Conservation (phyloP, 768 basidiomycete species). For the Lyophyllum shimeji region DNA sequence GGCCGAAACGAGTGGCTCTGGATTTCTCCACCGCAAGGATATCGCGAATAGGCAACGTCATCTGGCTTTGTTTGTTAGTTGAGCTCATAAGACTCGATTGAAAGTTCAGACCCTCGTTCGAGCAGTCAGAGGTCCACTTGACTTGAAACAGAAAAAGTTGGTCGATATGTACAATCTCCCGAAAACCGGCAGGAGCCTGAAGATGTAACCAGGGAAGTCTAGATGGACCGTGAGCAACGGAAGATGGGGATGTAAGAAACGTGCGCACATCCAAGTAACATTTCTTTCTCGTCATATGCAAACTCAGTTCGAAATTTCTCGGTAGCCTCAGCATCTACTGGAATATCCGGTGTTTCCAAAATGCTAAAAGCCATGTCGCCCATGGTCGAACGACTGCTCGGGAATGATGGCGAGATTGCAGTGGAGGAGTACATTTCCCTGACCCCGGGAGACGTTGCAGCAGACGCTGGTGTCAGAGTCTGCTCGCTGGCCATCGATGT, state of each 20-base stretch:
- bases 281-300: slow-evolving; percentile 88
- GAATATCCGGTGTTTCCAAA: slow-evolving; percentile 68
- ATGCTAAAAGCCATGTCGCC: slow-evolving; percentile 78
- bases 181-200: slow-evolving; percentile 83
- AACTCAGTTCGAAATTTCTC: slow-evolving; percentile 83
- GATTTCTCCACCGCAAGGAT: slow-evolving; percentile 82
- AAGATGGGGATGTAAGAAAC: not conserved
- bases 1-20: slow-evolving; percentile 87
- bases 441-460: slow-evolving; percentile 36
- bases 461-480: slow-evolving; percentile 13
- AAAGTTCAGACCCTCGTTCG: slow-evolving; percentile 73
- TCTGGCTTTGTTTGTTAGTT: slow-evolving; percentile 45
- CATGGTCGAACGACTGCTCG: slow-evolving; percentile 35
- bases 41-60: slow-evolving; percentile 92
- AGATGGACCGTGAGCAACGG: slow-evolving; percentile 8
- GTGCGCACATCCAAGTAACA: slow-evolving; percentile 80
- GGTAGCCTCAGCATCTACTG: slow-evolving; percentile 58
- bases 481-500: slow-evolving; percentile 27
- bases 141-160: slow-evolving; percentile 94
- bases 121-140: slow-evolving; percentile 72
- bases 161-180: slow-evolving; percentile 91
- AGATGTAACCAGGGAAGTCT: slow-evolving; percentile 93
- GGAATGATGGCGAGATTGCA: slow-evolving; percentile 25
- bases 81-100: not conserved
- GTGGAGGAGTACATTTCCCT: slow-evolving; percentile 61